These are phyloP conservation scores for Aureobasidium namibiae DNA, from an alignment of 2,329 filamentous ascomycete species.

Conservation along the genomic window DNA sequence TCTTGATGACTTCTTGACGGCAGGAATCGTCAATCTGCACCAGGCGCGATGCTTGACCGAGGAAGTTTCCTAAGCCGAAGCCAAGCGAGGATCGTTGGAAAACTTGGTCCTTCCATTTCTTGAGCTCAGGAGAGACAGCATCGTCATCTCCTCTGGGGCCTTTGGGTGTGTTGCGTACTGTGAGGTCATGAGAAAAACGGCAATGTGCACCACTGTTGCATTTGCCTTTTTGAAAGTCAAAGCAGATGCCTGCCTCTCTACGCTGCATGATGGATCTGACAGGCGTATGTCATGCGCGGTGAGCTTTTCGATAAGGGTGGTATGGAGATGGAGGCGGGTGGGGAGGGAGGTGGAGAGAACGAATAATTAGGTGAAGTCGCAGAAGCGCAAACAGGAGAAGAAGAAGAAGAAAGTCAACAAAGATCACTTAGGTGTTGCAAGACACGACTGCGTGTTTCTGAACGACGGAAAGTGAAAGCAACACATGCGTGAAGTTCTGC, in stretches of 20 bases:
- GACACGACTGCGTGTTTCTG: neutral
- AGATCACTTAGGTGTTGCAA: neutral
- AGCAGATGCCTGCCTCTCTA: neutral
- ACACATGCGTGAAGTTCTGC: neutral
- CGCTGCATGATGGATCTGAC: neutral
- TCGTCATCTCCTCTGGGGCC: neutral
- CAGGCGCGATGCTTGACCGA: slow-evolving; percentile 17
- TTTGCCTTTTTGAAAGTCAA: neutral
- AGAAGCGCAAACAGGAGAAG: neutral
- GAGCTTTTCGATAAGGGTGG: neutral
- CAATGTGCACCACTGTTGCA: neutral
- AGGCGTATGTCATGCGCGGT: neutral
- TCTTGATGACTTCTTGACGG: slow-evolving; percentile 20
- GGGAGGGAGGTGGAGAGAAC: too few species aligned
- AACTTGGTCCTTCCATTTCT: neutral
- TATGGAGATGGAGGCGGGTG: too few species aligned
- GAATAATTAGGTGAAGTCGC: too few species aligned
- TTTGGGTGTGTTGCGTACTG: neutral
- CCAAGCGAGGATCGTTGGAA: neutral
- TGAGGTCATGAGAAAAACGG: neutral
- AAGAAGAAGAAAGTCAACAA: neutral
- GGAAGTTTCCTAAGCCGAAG: slow-evolving; percentile 15
- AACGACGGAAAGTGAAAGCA: neutral
- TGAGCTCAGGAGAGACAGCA: neutral
- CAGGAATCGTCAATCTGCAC: slow-evolving; percentile 14